Evolutionary conservation across 768 basidiomycete genomes (phyloP).

Genomic region (Naganishia vishniacii): DNA sequence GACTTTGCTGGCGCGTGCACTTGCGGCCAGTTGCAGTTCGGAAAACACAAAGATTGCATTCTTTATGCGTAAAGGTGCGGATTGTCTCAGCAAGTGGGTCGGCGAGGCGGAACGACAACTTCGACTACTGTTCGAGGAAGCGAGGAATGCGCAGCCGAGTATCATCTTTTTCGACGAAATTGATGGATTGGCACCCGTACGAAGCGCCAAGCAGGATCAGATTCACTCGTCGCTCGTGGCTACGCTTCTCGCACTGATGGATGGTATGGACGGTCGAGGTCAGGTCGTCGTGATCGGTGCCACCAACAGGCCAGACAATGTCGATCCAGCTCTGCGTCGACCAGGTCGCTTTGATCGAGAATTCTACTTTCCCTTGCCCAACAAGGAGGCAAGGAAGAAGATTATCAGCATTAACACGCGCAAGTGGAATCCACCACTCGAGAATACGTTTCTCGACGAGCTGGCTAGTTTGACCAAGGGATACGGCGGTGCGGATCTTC

Average conservation of each 20-base stretch:
- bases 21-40: conserved; percentile 84
- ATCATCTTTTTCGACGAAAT: conserved; percentile 99
- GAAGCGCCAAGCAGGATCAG: conserved; percentile 97
- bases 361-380: conserved; percentile 93
- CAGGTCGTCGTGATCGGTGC: conserved; percentile 97
- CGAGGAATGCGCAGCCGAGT: conserved; percentile 79
- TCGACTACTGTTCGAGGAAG: conserved; percentile 91
- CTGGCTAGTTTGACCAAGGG: conserved; percentile 89
- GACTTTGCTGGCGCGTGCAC: conserved; percentile 85
- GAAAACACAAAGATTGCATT: conserved; percentile 88
- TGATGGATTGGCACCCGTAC: conserved; percentile 93
- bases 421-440: conserved; percentile 80
- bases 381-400: conserved; percentile 72
- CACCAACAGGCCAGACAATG: conserved; percentile 94
- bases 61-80: conserved; percentile 99
- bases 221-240: conserved; percentile 97
- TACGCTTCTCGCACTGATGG: conserved; percentile 93
- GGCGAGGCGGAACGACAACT: conserved; percentile 97
- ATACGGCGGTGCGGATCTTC: conserved; percentile 92
- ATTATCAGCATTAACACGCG: conserved; percentile 85
- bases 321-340: conserved; percentile 87
- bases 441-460: conserved; percentile 56
- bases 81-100: conserved; percentile 97
- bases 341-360: conserved; percentile 96
- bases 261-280: conserved; percentile 97